phyloP scores from a whole-genome alignment of 345 rosid genomes.

The Psidium guajava region DNA sequence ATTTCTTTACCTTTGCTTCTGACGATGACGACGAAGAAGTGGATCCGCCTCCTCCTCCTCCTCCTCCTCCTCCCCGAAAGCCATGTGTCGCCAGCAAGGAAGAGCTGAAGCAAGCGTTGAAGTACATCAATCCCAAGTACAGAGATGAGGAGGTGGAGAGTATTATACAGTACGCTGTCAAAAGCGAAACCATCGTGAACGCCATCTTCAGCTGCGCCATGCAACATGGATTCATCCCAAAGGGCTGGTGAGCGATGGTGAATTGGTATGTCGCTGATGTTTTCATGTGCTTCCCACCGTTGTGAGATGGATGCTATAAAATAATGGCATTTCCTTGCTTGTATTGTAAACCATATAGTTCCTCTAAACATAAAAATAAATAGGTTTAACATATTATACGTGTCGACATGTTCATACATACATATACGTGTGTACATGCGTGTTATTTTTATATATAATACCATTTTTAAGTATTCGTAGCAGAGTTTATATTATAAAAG shows the following conservation, averaged over 20 bases:
- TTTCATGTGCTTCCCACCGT: neutral
- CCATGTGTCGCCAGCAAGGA: slow-evolving; percentile 1
- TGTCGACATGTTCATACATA: too few species aligned
- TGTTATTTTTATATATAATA: neutral
- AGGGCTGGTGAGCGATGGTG: neutral
- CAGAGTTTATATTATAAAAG: neutral
- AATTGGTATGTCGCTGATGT: neutral
- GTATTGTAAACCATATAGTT: neutral
- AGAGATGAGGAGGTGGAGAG: slow-evolving; percentile 1
- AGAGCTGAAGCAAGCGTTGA: slow-evolving; percentile 4
- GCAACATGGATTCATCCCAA: neutral
- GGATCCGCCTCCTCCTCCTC: too few species aligned
- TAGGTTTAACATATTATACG: neutral
- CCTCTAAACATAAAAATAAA: neutral
- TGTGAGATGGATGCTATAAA: neutral
- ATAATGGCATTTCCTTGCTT: neutral
- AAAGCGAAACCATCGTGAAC: neutral
- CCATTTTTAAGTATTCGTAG: too few species aligned
- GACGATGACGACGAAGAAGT: neutral
- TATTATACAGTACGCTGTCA: slow-evolving; percentile 3
- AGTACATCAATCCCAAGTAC: slow-evolving; percentile 4
- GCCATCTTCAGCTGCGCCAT: slow-evolving; percentile 4
- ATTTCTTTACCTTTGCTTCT: neutral
- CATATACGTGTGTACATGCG: too few species aligned
- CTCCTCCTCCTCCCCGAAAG: neutral